Conservation (phyloP, 257 asterid species). For the Perilla frutescens region DNA sequence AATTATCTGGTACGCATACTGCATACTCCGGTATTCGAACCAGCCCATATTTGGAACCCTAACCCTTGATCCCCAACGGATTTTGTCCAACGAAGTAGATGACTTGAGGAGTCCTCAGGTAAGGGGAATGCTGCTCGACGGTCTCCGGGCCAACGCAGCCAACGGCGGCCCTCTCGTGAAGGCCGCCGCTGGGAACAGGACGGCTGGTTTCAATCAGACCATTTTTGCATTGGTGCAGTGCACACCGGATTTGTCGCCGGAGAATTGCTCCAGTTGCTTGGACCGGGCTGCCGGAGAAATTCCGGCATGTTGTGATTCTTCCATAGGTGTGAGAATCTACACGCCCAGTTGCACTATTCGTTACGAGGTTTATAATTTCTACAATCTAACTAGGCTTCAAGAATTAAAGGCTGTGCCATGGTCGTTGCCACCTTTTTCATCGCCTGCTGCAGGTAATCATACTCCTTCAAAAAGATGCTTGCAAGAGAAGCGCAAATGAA, state of each 20-base stretch:
- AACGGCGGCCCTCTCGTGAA: not conserved
- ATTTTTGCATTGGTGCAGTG: conserved; percentile 31
- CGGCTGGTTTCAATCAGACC: not conserved
- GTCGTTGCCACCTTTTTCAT: too few relatives aligned
- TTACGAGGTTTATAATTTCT: not conserved
- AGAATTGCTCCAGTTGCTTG: conserved; percentile 22
- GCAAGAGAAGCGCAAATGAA: too few relatives aligned
- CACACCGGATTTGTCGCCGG: not conserved
- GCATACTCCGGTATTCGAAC: conserved; percentile 42
- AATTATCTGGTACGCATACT: conserved; percentile 25
- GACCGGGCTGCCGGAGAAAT: not conserved
- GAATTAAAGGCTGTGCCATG: not conserved
- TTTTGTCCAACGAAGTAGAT: too few relatives aligned
- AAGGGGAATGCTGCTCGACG: not conserved
- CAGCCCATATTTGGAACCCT: conserved; percentile 17
- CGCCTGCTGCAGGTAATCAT: not conserved
- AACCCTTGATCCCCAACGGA: not conserved
- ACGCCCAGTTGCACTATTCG: conserved; percentile 29
- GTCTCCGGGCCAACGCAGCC: conserved; percentile 18
- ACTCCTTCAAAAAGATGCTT: too few relatives aligned
- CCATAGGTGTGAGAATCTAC: not conserved
- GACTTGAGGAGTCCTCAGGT: not conserved
- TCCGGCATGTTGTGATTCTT: not conserved
- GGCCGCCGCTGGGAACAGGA: not conserved
- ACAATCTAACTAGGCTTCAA: conserved; percentile 26